Percentiles rank a stretch among this genome's conserved stretches.
phyloP scores from a whole-genome alignment of 139 green algal genomes.

The Picochlorum sp. region DNA sequence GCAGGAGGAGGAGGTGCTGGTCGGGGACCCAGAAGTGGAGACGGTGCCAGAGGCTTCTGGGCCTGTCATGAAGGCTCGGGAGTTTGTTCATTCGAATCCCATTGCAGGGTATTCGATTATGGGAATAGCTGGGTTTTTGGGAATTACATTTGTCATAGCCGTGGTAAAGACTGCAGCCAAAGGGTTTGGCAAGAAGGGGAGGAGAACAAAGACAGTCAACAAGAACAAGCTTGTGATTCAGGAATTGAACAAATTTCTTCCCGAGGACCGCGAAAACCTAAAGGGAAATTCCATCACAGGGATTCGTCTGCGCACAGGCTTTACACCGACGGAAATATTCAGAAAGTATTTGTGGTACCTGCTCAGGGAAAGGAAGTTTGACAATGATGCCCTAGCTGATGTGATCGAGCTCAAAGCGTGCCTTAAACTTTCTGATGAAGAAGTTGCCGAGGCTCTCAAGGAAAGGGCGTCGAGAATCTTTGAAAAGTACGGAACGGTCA shows the following conservation, averaged over 20 bases:
- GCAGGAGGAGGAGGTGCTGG: too few relatives aligned
- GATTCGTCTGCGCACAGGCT: constrained; percentile 36
- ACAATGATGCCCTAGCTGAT: constrained; percentile 78
- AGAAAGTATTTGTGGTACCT: constrained; percentile 97
- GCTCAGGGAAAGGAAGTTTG: constrained; percentile 86
- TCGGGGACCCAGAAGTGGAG: too few relatives aligned
- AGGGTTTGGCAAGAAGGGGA: constrained; percentile 30
- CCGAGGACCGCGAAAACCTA: constrained; percentile 47
- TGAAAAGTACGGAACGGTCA: constrained; percentile 76
- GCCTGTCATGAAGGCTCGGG: neutral
- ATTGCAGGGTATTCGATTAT: neutral
- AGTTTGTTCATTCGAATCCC: neutral
- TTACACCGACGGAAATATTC: constrained; percentile 81
- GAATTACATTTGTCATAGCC: constrained; percentile 40
- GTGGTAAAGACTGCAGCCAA: constrained; percentile 32
- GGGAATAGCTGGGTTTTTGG: constrained; percentile 30
- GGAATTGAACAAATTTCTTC: constrained; percentile 63
- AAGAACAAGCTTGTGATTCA: constrained; percentile 67
- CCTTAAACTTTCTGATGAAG: constrained; percentile 19
- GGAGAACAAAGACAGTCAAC: constrained; percentile 54
- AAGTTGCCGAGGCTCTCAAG: constrained; percentile 67
- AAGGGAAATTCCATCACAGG: constrained; percentile 31
- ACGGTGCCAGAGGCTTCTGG: too few relatives aligned
- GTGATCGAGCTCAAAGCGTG: constrained; percentile 72
- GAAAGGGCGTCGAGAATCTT: constrained; percentile 79